These are phyloP conservation scores for Chamaenerion angustifolium DNA, from an alignment of 345 rosid genomes.

Conservation along the genomic window DNA sequence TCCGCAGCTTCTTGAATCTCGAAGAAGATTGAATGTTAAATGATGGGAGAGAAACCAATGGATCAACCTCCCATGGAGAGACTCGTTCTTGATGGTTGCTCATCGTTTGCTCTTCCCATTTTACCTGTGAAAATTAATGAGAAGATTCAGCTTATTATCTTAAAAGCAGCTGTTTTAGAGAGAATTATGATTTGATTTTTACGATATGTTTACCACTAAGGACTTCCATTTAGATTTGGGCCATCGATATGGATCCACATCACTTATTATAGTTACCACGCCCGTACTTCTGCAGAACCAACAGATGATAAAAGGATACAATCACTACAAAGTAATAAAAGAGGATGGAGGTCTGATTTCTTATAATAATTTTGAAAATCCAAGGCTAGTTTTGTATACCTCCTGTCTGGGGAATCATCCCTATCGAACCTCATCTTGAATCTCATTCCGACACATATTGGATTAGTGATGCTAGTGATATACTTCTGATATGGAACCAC, in stretches of 20 bases:
- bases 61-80: conserved; percentile 91
- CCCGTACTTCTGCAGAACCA: conserved; percentile 48
- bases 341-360: not conserved
- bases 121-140: conserved; percentile 33
- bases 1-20: conserved; percentile 62
- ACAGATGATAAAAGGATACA: not conserved
- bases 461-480: conserved; percentile 40
- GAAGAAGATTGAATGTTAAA: conserved; percentile 67
- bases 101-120: conserved; percentile 63
- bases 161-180: no score
- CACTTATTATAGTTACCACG: conserved; percentile 52
- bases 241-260: conserved; percentile 75
- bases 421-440: conserved; percentile 68
- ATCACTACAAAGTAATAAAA: not conserved
- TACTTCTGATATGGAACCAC: conserved; percentile 67
- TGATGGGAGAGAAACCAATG: conserved; percentile 56
- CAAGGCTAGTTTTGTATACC: conserved; percentile 19
- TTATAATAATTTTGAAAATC: not conserved
- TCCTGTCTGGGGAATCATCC: conserved; percentile 81
- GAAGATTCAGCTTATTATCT: not conserved
- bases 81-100: conserved; percentile 54
- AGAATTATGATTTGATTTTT: no score
- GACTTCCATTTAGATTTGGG: conserved; percentile 92
- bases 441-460: conserved; percentile 52
- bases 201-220: conserved; percentile 40